Conservation (phyloP, 345 rosid species). For the Garcia nutans region DNA sequence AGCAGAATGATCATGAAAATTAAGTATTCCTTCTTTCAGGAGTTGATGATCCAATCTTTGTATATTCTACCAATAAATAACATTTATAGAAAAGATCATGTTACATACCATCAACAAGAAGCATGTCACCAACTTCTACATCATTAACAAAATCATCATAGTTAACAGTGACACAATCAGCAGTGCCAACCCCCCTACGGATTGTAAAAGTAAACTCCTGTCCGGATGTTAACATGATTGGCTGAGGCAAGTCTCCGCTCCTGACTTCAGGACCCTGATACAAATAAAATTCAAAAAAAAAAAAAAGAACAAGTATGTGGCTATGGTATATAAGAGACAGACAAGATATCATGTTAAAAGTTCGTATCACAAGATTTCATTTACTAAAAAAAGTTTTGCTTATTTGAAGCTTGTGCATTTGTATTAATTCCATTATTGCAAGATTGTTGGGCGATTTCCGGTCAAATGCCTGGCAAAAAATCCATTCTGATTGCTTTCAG, state of each 20-base stretch:
- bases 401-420: too few relatives aligned
- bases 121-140: conserved; percentile 93
- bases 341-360: not conserved
- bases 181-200: conserved; percentile 80
- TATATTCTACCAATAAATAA: not conserved
- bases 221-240: conserved; percentile 61
- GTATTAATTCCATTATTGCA: too few relatives aligned
- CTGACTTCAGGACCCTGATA: conserved; percentile 95
- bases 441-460: too few relatives aligned
- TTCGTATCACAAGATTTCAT: not conserved
- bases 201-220: conserved; percentile 96
- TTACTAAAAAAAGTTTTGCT: not conserved
- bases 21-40: not conserved
- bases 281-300: conserved; percentile 3
- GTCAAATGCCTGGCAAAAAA: not conserved
- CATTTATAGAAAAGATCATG: not conserved
- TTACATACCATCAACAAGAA: conserved; percentile 92
- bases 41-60: not conserved
- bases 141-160: conserved; percentile 95
- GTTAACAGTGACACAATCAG: conserved; percentile 90
- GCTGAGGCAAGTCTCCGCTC: conserved; percentile 98
- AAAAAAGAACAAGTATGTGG: not conserved
- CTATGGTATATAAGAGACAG: not conserved
- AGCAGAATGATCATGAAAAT: not conserved
- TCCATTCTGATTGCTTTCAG: not conserved